These are phyloP conservation scores for Acer saccharum DNA, from an alignment of 345 rosid species.

Conservation along the genomic window DNA sequence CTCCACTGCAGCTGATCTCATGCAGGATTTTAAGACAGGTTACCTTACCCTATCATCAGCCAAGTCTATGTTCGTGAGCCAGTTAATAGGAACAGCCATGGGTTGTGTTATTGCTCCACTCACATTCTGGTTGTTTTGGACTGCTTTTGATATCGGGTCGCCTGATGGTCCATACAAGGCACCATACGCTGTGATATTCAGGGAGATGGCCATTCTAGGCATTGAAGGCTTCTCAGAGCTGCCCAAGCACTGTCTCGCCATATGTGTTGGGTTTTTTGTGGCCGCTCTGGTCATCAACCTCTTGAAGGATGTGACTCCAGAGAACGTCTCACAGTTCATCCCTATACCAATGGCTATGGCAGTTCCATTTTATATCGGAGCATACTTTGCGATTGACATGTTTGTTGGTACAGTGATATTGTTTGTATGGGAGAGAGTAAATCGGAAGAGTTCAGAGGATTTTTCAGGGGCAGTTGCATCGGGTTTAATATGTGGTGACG, in stretches of 20 bases:
- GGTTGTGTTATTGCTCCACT: slow-evolving; percentile 91
- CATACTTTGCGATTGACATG: slow-evolving; percentile 91
- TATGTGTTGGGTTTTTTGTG: slow-evolving; percentile 71
- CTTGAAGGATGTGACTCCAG: slow-evolving; percentile 66
- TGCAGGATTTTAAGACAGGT: slow-evolving; percentile 96
- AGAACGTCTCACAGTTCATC: slow-evolving; percentile 67
- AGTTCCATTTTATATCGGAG: slow-evolving; percentile 84
- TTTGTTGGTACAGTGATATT: slow-evolving; percentile 79
- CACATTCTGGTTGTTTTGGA: slow-evolving; percentile 89
- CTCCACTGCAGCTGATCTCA: slow-evolving; percentile 92
- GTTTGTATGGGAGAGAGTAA: slow-evolving; percentile 71
- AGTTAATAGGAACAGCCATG: slow-evolving; percentile 80
- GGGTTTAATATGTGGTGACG: slow-evolving; percentile 89
- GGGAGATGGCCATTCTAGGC: slow-evolving; percentile 90
- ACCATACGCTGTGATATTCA: slow-evolving; percentile 82
- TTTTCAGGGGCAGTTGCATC: slow-evolving; percentile 84
- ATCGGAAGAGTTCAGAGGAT: slow-evolving; percentile 72
- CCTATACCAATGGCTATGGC: slow-evolving; percentile 97
- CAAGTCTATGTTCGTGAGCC: slow-evolving; percentile 91
- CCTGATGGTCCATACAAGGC: slow-evolving; percentile 90
- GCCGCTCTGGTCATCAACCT: slow-evolving; percentile 70
- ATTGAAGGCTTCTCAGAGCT: slow-evolving; percentile 76
- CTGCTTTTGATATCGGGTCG: slow-evolving; percentile 81
- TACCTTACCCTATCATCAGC: slow-evolving; percentile 88
- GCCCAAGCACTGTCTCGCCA: slow-evolving; percentile 75